Evolutionary conservation across 2,329 filamentous ascomycete genomes (phyloP).

Genomic region (Volutella citrinella): DNA sequence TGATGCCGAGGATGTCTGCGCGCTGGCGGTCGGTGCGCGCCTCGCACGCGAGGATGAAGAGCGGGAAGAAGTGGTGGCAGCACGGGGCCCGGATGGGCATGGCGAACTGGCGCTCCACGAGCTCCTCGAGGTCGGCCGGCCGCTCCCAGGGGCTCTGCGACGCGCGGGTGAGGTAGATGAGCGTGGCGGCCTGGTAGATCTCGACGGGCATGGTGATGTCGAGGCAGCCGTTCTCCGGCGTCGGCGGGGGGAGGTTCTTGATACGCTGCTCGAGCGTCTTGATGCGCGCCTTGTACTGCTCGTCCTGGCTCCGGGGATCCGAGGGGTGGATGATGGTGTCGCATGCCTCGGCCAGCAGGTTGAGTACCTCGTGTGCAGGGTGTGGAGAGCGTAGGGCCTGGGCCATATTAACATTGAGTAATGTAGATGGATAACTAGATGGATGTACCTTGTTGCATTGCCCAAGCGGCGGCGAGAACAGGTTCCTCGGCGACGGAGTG

Average conservation of each 20-base stretch:
- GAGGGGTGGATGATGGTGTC: constrained; percentile 9
- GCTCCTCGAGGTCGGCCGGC: constrained; percentile 13
- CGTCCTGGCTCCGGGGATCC: constrained; percentile 9
- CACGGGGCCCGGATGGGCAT: constrained; percentile 6
- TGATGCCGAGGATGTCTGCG: constrained; percentile 26
- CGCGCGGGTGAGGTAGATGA: constrained; percentile 16
- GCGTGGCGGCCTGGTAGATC: constrained; percentile 14
- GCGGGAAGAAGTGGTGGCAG: constrained; percentile 33
- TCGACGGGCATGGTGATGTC: constrained; percentile 1
- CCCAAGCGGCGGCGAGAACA: constrained; percentile 1
- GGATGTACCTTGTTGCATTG: constrained; percentile 9
- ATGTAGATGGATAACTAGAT: neutral
- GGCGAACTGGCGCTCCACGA: constrained; percentile 17
- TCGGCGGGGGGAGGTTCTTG: neutral
- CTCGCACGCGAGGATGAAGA: constrained; percentile 34
- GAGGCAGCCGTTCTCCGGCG: neutral
- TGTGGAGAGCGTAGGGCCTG: constrained; percentile 8
- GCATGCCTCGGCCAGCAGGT: constrained; percentile 14
- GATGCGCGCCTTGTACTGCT: constrained; percentile 10
- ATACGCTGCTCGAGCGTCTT: constrained; percentile 9
- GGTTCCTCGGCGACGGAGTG: too few relatives aligned
- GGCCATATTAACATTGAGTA: neutral
- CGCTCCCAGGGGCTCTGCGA: constrained; percentile 23
- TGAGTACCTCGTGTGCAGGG: constrained; percentile 13
- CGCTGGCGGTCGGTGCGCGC: constrained; percentile 31